Evolutionary conservation across 768 basidiomycete species (phyloP).

Genomic region (Nevesoporus exiguus): DNA sequence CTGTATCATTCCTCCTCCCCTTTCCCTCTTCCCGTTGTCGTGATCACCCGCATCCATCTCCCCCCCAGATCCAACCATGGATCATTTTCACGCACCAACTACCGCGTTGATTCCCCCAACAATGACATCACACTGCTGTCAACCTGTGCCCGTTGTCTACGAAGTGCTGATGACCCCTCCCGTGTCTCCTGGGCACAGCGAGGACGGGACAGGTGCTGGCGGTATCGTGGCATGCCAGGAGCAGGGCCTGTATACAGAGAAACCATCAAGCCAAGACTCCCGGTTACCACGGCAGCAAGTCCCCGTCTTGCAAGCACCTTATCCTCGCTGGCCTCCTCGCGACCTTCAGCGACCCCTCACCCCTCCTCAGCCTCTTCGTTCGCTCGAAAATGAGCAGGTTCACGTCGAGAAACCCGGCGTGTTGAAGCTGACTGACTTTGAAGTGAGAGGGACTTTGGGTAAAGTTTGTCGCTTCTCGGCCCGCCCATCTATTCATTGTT

Average conservation of each 20-base stretch:
- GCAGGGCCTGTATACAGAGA: constrained; percentile 9
- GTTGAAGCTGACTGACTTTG: constrained; percentile 72
- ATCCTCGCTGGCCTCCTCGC: constrained; percentile 11
- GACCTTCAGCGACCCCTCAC: constrained; percentile 12
- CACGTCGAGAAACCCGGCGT: constrained; percentile 55
- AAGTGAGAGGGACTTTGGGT: constrained; percentile 79
- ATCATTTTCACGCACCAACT: constrained; percentile 22
- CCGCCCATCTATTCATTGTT: background rate
- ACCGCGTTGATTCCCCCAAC: constrained; percentile 9
- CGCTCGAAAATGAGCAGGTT: constrained; percentile 68
- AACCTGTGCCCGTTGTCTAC: constrained; percentile 43
- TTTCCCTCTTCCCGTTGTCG: background rate
- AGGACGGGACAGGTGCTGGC: constrained; percentile 30
- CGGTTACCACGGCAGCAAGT: constrained; percentile 5
- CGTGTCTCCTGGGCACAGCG: constrained; percentile 55
- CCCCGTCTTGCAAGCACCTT: constrained; percentile 4
- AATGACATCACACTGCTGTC: constrained; percentile 27
- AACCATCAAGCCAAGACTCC: constrained; percentile 7
- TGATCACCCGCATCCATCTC: background rate
- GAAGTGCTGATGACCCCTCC: constrained; percentile 72
- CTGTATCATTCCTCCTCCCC: too few relatives aligned
- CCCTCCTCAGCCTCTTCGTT: constrained; percentile 43
- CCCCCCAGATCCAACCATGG: constrained; percentile 19
- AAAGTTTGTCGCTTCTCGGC: constrained; percentile 10
- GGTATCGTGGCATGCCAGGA: constrained; percentile 12